Evolutionary conservation across 1,284 basidiomycete species (phyloP), one percentile per base, ranked within the genome.

Genomic region (Dichomitus squalens): DNA sequence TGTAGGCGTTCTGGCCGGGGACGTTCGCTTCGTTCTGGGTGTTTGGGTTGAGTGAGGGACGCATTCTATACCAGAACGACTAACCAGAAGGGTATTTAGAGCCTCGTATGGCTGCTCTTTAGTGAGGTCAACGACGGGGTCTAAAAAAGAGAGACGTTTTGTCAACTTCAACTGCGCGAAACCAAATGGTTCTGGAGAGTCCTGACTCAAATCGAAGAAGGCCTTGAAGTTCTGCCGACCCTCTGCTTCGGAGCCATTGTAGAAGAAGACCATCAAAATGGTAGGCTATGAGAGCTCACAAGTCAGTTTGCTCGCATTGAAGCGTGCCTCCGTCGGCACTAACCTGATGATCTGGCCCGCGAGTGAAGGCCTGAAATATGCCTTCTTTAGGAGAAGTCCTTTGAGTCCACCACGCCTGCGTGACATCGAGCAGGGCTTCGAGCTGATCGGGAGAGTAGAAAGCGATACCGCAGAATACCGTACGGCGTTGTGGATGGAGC

Each of bases 211-310:
- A 59, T 80, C 76, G 38, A 76, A 73, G 59, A 85, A 74, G 5
- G 64, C 57, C 61, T 80, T 80, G 66, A 76, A 84, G 3, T 69
- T 73, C 16, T 67, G 65, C 39, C 75, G 72, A 2, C 81, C 84
- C 58, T 82, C 78, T 11, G 71, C 71, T 61, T 79, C 80, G 0
- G 74, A 69, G 0, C 82, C 81, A 61, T 83, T 82, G 66, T 79
- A 85, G 64, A 85, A 83, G 9, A 79, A 33, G 20, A 67, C 49
- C 4, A 72, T 46, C 5, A 71, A 61, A 27, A 79, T 59, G n/a
- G n/a, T n/a, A n/a, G 14, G 64, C 57, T 4, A 79, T 79, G 81
- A 27, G 4, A 16, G 3, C 16, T 14, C 16, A 9, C 20, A 20
- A 40, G 38, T 33, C 20, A 33, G 18, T 7, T 36, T 7, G 20